Evolutionary conservation across 306 rosid genomes (phyloP).

Genomic region (Begonia peltatifolia): DNA sequence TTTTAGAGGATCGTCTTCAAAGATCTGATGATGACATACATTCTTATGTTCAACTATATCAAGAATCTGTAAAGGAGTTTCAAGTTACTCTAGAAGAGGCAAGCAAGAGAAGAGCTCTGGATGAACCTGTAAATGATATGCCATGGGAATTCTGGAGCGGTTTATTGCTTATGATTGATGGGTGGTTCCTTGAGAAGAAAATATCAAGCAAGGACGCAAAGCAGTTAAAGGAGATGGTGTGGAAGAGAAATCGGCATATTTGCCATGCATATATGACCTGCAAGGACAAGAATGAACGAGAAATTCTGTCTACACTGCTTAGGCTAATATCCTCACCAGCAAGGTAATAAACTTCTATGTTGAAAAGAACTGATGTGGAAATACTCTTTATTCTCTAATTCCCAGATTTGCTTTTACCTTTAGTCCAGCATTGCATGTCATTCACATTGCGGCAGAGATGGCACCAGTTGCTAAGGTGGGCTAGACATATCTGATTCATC

Average conservation of each 20-base stretch:
- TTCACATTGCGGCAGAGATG: slow-evolving; percentile 98
- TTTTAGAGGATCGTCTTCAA: slow-evolving; percentile 70
- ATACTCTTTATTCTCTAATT: slow-evolving; percentile 24
- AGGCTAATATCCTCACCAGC: slow-evolving; percentile 38
- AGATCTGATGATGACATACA: slow-evolving; percentile 70
- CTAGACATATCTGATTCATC: slow-evolving; percentile 9
- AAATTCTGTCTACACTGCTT: slow-evolving; percentile 58
- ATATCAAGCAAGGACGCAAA: slow-evolving; percentile 51
- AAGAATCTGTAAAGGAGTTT: slow-evolving; percentile 74
- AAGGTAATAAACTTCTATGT: slow-evolving; percentile 33
- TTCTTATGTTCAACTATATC: slow-evolving; percentile 68
- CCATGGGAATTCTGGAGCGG: slow-evolving; percentile 92
- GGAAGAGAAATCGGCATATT: slow-evolving; percentile 63
- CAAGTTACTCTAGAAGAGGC: slow-evolving; percentile 64
- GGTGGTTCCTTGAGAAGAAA: slow-evolving; percentile 80
- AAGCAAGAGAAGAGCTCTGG: slow-evolving; percentile 48
- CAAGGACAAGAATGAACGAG: slow-evolving; percentile 45
- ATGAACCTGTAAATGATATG: slow-evolving; percentile 76
- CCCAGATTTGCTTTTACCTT: slow-evolving; percentile 27
- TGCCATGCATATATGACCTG: slow-evolving; percentile 47
- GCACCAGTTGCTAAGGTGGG: slow-evolving; percentile 98
- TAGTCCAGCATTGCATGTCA: slow-evolving; percentile 73
- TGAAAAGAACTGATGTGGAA: slow-evolving; percentile 1
- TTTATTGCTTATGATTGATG: slow-evolving; percentile 74
- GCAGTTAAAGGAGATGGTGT: slow-evolving; percentile 60